These are phyloP conservation scores for Pleurotus cornucopiae DNA, from an alignment of 768 basidiomycete genomes.

Conservation along the genomic window DNA sequence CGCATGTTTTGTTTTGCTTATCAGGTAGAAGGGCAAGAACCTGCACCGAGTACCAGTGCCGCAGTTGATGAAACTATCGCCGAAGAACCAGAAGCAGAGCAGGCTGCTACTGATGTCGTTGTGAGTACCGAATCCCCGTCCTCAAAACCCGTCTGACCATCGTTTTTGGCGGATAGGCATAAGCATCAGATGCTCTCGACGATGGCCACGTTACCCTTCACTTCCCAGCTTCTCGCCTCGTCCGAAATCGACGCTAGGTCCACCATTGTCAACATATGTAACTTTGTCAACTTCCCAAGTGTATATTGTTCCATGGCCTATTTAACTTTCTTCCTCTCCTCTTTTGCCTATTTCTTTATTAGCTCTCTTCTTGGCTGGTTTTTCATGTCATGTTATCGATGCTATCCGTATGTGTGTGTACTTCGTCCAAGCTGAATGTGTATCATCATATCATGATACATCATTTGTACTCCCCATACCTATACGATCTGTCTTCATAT, in stretches of 20 bases:
- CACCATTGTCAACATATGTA: background rate
- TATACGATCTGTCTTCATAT: background rate
- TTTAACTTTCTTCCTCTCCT: background rate
- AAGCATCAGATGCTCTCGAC: background rate
- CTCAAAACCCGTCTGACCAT: background rate
- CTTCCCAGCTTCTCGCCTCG: background rate
- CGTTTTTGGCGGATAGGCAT: background rate
- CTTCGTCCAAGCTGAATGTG: constrained; percentile 5
- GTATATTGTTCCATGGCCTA: background rate
- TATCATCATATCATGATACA: constrained; percentile 5
- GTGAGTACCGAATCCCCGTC: background rate
- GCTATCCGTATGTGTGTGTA: constrained; percentile 8
- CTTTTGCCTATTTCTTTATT: background rate
- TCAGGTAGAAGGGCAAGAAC: constrained; percentile 35
- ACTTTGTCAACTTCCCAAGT: background rate
- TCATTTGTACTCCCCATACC: constrained; percentile 4
- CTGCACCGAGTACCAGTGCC: constrained; percentile 30
- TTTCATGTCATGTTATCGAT: constrained; percentile 4
- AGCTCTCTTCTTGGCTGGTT: background rate
- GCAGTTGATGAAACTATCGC: constrained; percentile 44
- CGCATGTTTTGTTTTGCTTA: too few species aligned
- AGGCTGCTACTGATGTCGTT: constrained; percentile 27
- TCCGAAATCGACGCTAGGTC: background rate
- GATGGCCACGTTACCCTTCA: background rate
- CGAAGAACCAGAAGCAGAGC: constrained; percentile 49